phyloP scores from a whole-genome alignment of 768 basidiomycete genomes.

The Serendipita sp. region DNA sequence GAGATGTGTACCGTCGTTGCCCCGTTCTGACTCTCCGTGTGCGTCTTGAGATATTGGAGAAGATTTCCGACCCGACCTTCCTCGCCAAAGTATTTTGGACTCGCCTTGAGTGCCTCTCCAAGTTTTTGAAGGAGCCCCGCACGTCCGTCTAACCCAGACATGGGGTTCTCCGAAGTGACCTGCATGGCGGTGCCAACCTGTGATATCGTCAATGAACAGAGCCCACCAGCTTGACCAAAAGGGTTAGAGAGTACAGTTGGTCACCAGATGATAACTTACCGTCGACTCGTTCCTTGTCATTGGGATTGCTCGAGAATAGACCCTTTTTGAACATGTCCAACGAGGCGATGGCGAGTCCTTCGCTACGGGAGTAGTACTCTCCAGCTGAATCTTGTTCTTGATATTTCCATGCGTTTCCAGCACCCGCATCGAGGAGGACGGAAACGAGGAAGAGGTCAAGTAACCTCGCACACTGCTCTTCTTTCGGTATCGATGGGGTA shows the following conservation, averaged over 20 bases:
- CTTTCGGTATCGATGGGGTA: conserved; percentile 22
- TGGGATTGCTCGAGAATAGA: conserved; percentile 52
- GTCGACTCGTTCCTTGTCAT: conserved; percentile 60
- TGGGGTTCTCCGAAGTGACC: conserved; percentile 58
- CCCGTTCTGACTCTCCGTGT: conserved; percentile 22
- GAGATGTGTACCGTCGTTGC: conserved; percentile 39
- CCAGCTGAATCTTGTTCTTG: conserved; percentile 32
- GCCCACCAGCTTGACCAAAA: conserved; percentile 40
- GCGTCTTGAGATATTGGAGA: conserved; percentile 52
- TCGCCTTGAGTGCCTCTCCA: conserved; percentile 47
- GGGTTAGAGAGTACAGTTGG: not conserved
- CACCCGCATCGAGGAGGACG: conserved; percentile 89
- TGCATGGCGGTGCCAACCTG: conserved; percentile 59
- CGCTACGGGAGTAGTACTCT: conserved; percentile 44
- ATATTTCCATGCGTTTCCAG: conserved; percentile 70
- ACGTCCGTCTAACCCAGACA: conserved; percentile 83
- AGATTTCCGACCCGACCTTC: conserved; percentile 70
- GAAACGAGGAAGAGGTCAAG: conserved; percentile 84
- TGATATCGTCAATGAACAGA: conserved; percentile 45
- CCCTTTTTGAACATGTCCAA: conserved; percentile 78
- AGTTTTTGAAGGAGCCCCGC: conserved; percentile 60
- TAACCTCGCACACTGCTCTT: conserved; percentile 49
- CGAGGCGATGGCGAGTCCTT: conserved; percentile 80
- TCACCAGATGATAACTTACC: conserved; percentile 31
- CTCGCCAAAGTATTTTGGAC: conserved; percentile 52